A percentile compares a stretch with the other conserved stretches of the same genome.
Conservation (phyloP, 140 eudicot genomes). For the Flaveria floridana region DNA sequence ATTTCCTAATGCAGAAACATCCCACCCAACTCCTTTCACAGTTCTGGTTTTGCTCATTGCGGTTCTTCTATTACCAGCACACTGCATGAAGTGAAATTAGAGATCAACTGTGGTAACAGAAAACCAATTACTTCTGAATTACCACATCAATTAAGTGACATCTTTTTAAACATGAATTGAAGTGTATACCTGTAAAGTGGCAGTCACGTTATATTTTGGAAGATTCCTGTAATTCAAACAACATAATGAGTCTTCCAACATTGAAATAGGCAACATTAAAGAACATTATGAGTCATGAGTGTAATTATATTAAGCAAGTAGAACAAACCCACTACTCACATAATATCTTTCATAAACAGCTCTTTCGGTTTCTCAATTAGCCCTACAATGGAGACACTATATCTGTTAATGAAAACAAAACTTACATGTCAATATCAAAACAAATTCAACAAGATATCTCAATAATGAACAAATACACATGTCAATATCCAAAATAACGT, state of each 20-base stretch:
- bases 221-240: constrained; percentile 88
- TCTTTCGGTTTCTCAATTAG: constrained; percentile 54
- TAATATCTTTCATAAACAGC: constrained; percentile 70
- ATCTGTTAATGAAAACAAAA: constrained; percentile 55
- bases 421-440: constrained; percentile 47
- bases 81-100: constrained; percentile 41
- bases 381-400: constrained; percentile 57
- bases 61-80: constrained; percentile 98
- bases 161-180: not conserved
- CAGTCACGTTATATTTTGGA: constrained; percentile 74
- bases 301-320: not conserved
- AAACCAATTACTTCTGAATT: not conserved
- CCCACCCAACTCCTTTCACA: constrained; percentile 99
- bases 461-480: constrained; percentile 15
- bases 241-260: constrained; percentile 7
- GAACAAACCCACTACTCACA: constrained; percentile 42
- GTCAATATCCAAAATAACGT: constrained; percentile 7
- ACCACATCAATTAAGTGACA: not conserved
- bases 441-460: not conserved
- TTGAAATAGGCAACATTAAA: constrained; percentile 43
- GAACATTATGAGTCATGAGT: constrained; percentile 37
- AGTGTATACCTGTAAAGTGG: constrained; percentile 73
- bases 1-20: constrained; percentile 82
- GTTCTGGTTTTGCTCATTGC: constrained; percentile 92
- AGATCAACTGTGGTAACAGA: not conserved